Evolutionary conservation across 2,329 filamentous ascomycete genomes (phyloP).

Genomic region (Macrophomina tecta): DNA sequence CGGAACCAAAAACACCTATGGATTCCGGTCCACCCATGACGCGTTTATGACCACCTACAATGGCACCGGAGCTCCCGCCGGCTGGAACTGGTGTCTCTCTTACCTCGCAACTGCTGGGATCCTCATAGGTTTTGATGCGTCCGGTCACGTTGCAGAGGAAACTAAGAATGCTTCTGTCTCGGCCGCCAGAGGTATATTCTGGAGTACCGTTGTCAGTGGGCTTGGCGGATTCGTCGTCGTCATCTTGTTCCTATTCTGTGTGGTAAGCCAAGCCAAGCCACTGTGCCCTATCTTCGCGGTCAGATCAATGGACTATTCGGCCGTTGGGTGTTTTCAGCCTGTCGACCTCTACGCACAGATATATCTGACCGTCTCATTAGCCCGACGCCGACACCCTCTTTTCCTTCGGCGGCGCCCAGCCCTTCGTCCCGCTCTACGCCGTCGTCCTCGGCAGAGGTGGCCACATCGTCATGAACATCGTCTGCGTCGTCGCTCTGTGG

Average conservation of each 20-base stretch:
- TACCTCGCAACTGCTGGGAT: conserved; percentile 67
- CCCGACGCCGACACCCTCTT: conserved; percentile 61
- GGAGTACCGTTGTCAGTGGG: conserved; percentile 64
- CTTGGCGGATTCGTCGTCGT: conserved; percentile 62
- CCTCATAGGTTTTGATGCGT: conserved; percentile 66
- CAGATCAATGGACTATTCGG: no score
- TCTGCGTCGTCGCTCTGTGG: conserved; percentile 56
- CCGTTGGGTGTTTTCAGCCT: no score
- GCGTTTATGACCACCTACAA: conserved; percentile 68
- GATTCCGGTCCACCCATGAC: conserved; percentile 64
- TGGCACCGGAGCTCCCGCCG: conserved; percentile 53
- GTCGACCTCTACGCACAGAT: not conserved
- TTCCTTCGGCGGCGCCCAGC: conserved; percentile 61
- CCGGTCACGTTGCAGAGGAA: conserved; percentile 66
- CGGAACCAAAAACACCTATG: conserved; percentile 60
- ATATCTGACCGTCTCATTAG: conserved; percentile 34
- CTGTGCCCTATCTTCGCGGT: no score
- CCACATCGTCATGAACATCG: conserved; percentile 67
- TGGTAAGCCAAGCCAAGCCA: not conserved
- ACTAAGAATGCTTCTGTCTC: conserved; percentile 63
- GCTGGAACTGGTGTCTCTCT: conserved; percentile 69
- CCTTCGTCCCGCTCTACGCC: conserved; percentile 65
- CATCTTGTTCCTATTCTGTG: conserved; percentile 65
- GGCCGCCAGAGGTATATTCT: conserved; percentile 66
- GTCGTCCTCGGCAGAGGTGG: conserved; percentile 61